Evolutionary conservation across 2,329 filamentous ascomycete genomes (phyloP), one percentile per base, ranked within the genome.

Genomic region (Harringtonia lauricola): DNA sequence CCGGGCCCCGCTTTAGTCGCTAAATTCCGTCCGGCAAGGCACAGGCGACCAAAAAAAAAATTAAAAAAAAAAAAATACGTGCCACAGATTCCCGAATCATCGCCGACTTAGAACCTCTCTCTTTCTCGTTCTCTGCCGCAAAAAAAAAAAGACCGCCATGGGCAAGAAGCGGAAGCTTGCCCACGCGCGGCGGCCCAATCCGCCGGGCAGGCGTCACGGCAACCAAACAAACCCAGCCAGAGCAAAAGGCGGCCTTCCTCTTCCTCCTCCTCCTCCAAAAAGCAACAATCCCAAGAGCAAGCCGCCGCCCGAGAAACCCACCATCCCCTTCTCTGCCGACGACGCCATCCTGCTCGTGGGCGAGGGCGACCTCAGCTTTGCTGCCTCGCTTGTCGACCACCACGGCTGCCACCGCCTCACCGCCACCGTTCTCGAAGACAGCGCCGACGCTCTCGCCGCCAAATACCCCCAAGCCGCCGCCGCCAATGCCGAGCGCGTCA

Each of bases 321-420:
- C 66, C 4, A 79, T 89, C 19, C 85, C 85, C 15, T 89, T 90
- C 61, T 60, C 69, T 21, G 64, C 73, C 33, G 77, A 73, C 53
- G 77, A 88, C 51, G 66, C 72, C 53, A 86, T 90, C 49, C 76
- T 92, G 8, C 74, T 90, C 3, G 64, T 90, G 41, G 86, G 86
- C 54, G 86, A 92, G 58, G 86, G 79, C 51, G 86, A 94, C 61
- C 76, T 92, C 56, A 87, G 82, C 58, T 90, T 88, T 59, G 75
- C 84, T 13, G 72, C 73, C 24, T 80, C 77, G 2, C 69, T 90
- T 2, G 68, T 82, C 42, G 61, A 70, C 42, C 70, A 82, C 54
- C 82, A 87, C 63, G 70, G 67, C 51, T 86, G 79, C 64, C 70
- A 65, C 47, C 68, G 79, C 54, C 60, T 90, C 7, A 81, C 76